phyloP scores from a whole-genome alignment of 495 filamentous ascomycete species.

The Penicillium longicatenatum region DNA sequence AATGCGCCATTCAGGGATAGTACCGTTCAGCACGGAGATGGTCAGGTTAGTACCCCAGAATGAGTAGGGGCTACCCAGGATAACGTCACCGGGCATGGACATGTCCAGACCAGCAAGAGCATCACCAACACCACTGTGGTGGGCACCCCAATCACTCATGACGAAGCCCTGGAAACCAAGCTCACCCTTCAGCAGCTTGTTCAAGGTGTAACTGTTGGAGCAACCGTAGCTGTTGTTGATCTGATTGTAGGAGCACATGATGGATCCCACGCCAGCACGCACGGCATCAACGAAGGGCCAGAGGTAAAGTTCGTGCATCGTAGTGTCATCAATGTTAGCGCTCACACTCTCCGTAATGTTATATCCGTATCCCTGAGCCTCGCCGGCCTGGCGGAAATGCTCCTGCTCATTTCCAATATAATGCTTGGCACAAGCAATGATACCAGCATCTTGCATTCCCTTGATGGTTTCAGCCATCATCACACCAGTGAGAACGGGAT shows the following conservation, averaged over 20 bases:
- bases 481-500: conserved; percentile 75
- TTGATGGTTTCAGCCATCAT: conserved; percentile 73
- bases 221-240: conserved; percentile 72
- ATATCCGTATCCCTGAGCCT: conserved; percentile 62
- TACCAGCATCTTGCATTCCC: conserved; percentile 80
- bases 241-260: conserved; percentile 97
- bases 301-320: conserved; percentile 92
- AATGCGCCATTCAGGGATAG: conserved; percentile 84
- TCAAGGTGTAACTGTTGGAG: conserved; percentile 72
- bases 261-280: conserved; percentile 72
- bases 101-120: conserved; percentile 90
- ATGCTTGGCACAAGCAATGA: conserved; percentile 83
- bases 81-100: conserved; percentile 90
- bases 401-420: conserved; percentile 75
- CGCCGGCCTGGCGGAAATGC: conserved; percentile 77
- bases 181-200: conserved; percentile 86
- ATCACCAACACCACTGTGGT: conserved; percentile 77
- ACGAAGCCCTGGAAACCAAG: conserved; percentile 94
- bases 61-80: conserved; percentile 68
- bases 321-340: conserved; percentile 88
- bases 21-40: conserved; percentile 83
- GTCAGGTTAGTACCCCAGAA: conserved; percentile 91
- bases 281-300: conserved; percentile 84
- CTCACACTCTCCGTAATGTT: conserved; percentile 67
- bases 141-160: conserved; percentile 88